These are phyloP conservation scores for Gamsiella multidivaricata DNA, from an alignment of 192 early-diverging fungal species.

Conservation along the genomic window DNA sequence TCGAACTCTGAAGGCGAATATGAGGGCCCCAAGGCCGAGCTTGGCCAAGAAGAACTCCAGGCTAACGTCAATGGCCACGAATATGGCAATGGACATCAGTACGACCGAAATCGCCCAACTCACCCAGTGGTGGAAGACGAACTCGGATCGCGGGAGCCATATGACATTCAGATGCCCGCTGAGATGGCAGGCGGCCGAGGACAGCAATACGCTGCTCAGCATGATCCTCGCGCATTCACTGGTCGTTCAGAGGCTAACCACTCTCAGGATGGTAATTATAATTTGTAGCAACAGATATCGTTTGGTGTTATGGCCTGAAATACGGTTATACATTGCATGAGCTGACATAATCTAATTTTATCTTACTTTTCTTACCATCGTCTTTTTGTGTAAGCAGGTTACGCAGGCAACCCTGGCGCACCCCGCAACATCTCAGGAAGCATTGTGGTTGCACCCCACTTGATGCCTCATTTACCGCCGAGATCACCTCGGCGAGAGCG, in stretches of 20 bases:
- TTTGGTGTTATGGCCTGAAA: background rate
- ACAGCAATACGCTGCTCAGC: background rate
- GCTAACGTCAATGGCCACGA: constrained; percentile 9
- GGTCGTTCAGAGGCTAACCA: background rate
- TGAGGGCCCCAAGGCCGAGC: constrained; percentile 20
- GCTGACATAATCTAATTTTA: constrained; percentile 3
- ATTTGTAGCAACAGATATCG: background rate
- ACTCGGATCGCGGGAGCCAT: background rate
- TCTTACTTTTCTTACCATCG: background rate
- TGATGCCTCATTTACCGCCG: constrained; percentile 41
- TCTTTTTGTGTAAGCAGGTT: background rate
- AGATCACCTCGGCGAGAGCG: constrained; percentile 48
- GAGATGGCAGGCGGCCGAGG: background rate
- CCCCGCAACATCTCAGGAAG: constrained; percentile 35
- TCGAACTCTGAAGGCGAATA: constrained; percentile 27
- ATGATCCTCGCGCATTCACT: constrained; percentile 9
- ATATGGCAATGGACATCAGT: background rate
- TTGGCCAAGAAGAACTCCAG: background rate
- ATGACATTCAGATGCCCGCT: constrained; percentile 15
- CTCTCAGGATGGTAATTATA: constrained; percentile 28
- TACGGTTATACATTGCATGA: too few species aligned
- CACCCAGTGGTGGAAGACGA: background rate
- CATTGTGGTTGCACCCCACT: constrained; percentile 35
- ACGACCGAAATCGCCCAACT: constrained; percentile 2
- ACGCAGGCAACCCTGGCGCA: background rate